These are phyloP conservation scores for Baffinella frigidus DNA, from an alignment of 208 protist genomes.

Conservation along the genomic window DNA sequence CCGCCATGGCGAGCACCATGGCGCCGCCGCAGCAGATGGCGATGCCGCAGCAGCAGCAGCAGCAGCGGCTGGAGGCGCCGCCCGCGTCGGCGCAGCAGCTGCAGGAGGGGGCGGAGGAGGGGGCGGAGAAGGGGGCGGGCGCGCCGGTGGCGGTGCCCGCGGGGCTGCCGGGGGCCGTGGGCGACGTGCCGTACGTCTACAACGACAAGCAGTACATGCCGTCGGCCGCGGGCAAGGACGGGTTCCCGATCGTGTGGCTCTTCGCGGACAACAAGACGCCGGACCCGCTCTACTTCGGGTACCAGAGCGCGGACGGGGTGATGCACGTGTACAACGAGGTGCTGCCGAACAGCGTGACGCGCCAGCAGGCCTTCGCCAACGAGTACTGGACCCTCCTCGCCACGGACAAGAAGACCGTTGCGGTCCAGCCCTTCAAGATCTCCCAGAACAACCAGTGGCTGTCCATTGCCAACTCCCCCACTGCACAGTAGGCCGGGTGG, in stretches of 20 bases:
- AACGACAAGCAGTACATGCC: conserved; percentile 55
- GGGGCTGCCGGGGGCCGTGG: conserved; percentile 10
- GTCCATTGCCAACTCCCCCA: not conserved
- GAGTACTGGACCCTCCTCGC: conserved; percentile 54
- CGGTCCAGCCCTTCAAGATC: conserved; percentile 59
- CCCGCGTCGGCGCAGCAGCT: not conserved
- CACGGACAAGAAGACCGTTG: conserved; percentile 26
- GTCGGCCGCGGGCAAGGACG: not conserved
- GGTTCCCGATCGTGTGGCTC: conserved; percentile 59
- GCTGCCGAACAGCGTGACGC: conserved; percentile 21
- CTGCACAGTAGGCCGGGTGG: too few relatives aligned
- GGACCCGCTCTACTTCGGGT: conserved; percentile 52
- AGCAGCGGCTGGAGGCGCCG: not conserved
- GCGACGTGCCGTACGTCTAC: conserved; percentile 53
- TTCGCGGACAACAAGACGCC: conserved; percentile 61
- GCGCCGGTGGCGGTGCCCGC: not conserved
- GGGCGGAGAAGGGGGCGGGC: not conserved
- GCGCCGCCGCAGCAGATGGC: too few relatives aligned
- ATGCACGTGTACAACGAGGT: conserved; percentile 65
- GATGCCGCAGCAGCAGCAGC: not conserved
- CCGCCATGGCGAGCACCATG: too few relatives aligned
- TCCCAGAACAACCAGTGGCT: conserved; percentile 57
- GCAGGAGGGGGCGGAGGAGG: not conserved
- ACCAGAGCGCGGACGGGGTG: conserved; percentile 41
- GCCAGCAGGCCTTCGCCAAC: conserved; percentile 11